Percentiles rank a stretch among this genome's conserved stretches.
These are phyloP conservation scores for Elsinoe perseae DNA, from an alignment of 2,329 filamentous ascomycete genomes.

Conservation along the genomic window DNA sequence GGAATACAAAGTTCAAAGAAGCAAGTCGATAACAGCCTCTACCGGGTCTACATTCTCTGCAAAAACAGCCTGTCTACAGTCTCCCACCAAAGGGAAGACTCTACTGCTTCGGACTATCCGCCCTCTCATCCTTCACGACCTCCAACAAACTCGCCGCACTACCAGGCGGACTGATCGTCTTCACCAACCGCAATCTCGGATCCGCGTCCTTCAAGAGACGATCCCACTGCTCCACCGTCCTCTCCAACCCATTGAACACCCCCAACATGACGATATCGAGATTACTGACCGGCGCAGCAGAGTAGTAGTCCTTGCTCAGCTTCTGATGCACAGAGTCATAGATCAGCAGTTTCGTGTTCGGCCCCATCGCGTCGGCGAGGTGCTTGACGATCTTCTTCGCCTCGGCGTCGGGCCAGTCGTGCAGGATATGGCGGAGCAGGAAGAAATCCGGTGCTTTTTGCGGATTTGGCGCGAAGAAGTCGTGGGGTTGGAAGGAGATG, in stretches of 20 bases:
- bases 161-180: constrained; percentile 1
- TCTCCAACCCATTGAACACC: constrained; percentile 8
- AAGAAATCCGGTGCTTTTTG: constrained; percentile 28
- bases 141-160: constrained; percentile 4
- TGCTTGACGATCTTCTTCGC: constrained; percentile 6
- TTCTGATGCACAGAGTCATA: constrained; percentile 10
- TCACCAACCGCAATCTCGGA: background rate
- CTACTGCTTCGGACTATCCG: background rate
- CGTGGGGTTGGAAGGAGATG: constrained; percentile 20
- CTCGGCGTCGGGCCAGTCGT: constrained; percentile 24
- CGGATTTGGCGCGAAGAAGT: constrained; percentile 27
- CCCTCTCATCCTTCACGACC: constrained; percentile 4
- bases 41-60: too few relatives aligned
- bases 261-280: constrained; percentile 11
- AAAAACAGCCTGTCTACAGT: too few relatives aligned
- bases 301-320: constrained; percentile 8
- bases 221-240: constrained; percentile 5
- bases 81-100: too few relatives aligned
- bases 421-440: constrained; percentile 24
- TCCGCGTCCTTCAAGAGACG: constrained; percentile 4
- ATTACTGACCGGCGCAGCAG: constrained; percentile 2
- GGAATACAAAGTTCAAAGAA: too few relatives aligned
- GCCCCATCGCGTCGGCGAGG: background rate
- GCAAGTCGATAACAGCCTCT: too few relatives aligned
- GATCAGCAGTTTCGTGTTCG: constrained; percentile 10